Base-by-base conservation (phyloP, 176 grass and related monocot species). In the Oropetium thomaeum region DNA sequence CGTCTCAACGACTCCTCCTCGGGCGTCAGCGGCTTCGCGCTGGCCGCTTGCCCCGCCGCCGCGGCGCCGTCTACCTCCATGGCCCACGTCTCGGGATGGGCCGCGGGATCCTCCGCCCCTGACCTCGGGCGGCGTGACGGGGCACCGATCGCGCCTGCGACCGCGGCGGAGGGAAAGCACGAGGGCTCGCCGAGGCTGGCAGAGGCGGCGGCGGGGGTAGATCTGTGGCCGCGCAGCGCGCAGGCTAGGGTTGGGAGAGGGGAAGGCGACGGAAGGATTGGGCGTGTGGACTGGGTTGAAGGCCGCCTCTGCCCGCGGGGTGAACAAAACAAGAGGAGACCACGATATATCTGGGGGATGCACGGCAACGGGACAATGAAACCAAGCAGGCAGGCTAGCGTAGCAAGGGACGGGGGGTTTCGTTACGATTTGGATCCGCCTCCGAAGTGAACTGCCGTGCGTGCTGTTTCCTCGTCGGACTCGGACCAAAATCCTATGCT, bases 1-100 rank as follows among this genome's bases (percentile, higher is more conserved):
- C 92, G 82, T 66, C 93, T 65, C 33, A 92, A 23, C 29, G 89
- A 85, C 79, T 95, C 96, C 73, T 99, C 96, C 79, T 99, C 92
- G 27, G 87, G 82, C 27, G 87, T 90, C 69, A 87, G 64, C 31
- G 79, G 80, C 87, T 62, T 76, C 47, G 72, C 15, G 10, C 25
- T 27, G 32, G 64, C 42, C 30, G 35, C 67, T 8, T 35, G 51
- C 47, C 44, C 33, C 67, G 67, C 55, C 15, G 79, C 53, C 7
- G 38, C 60, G 60, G 65, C 57, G 58, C 66, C 86, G 55, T 74
- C 74, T 16, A 54, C 85, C 80, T 90, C 83, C 88, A 93, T 89
- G 31, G 76, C 47, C 75, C 80, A 75, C 79, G 73, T 76, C 8
- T 8, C 26, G 32, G 49, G 1, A 41, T 10, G 60, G 14, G 14